phyloP scores from a whole-genome alignment of 2,329 filamentous ascomycete genomes.

The Talaromyces sp. region DNA sequence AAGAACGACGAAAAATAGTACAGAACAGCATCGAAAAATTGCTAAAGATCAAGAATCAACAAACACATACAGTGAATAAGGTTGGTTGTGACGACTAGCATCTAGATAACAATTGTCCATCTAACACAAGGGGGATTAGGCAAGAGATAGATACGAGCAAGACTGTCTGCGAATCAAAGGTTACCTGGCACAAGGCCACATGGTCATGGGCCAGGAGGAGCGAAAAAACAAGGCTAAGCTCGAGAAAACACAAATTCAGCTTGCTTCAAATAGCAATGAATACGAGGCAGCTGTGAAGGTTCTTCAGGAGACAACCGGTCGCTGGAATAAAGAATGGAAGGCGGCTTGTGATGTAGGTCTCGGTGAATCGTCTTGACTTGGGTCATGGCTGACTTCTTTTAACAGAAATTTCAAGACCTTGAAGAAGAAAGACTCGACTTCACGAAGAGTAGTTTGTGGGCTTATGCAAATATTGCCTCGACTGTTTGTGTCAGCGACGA shows the following conservation, averaged over 20 bases:
- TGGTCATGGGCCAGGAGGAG: constrained; percentile 99
- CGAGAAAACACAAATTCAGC: constrained; percentile 95
- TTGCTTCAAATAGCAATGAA: constrained; percentile 85
- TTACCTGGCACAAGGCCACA: constrained; percentile 95
- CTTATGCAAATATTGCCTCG: constrained; percentile 93
- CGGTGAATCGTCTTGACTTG: not conserved
- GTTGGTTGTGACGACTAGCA: constrained; percentile 44
- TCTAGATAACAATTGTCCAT: not conserved
- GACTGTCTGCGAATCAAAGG: constrained; percentile 98
- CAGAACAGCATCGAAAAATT: constrained; percentile 92
- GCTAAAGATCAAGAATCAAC: constrained; percentile 86
- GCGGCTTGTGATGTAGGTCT: constrained; percentile 69
- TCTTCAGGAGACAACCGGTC: constrained; percentile 87
- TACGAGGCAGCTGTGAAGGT: constrained; percentile 92
- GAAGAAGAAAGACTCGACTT: constrained; percentile 97
- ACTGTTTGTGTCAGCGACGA: constrained; percentile 98
- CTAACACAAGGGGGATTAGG: constrained; percentile 47
- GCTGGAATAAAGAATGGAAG: constrained; percentile 99
- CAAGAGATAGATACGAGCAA: constrained; percentile 91
- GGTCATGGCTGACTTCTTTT: constrained; percentile 23
- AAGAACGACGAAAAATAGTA: constrained; percentile 94
- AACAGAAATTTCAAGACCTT: constrained; percentile 92
- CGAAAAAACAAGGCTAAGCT: constrained; percentile 98
- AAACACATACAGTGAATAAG: constrained; percentile 90
- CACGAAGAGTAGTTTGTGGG: constrained; percentile 96